Conservation (phyloP, 345 rosid genomes). For the Arabis alpina region DNA sequence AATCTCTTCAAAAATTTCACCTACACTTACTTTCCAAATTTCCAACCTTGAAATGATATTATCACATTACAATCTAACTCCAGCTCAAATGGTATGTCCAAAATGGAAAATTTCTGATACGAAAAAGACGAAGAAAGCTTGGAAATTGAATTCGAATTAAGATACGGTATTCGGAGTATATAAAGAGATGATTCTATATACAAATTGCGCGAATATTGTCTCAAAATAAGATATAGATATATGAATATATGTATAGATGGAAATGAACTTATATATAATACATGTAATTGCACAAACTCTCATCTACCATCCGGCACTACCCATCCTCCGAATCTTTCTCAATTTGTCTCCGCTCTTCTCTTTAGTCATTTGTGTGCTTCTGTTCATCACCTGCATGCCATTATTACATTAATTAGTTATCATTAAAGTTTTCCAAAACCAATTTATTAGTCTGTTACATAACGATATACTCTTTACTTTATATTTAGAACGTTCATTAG, state of each 20-base stretch:
- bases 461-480: slow-evolving; percentile 6
- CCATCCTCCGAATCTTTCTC: slow-evolving; percentile 59
- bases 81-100: not conserved
- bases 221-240: slow-evolving; percentile 10
- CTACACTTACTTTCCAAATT: not conserved
- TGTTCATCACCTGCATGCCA: slow-evolving; percentile 47
- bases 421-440: not conserved
- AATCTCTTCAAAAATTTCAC: not conserved
- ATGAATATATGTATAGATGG: slow-evolving; percentile 22
- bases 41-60: not conserved
- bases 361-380: slow-evolving; percentile 40
- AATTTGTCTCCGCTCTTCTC: slow-evolving; percentile 53
- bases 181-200: slow-evolving; percentile 8
- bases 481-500: slow-evolving; percentile 7
- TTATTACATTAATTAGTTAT: not conserved
- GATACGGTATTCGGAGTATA: not conserved
- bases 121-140: not conserved
- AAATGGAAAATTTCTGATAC: not conserved
- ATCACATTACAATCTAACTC: not conserved
- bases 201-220: not conserved
- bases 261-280: not conserved
- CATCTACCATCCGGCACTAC: slow-evolving; percentile 63
- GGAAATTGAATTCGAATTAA: not conserved
- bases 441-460: not conserved
- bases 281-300: slow-evolving; percentile 22